Evolutionary conservation across 768 basidiomycete species (phyloP).

Genomic region (Termitomyces titanicus): DNA sequence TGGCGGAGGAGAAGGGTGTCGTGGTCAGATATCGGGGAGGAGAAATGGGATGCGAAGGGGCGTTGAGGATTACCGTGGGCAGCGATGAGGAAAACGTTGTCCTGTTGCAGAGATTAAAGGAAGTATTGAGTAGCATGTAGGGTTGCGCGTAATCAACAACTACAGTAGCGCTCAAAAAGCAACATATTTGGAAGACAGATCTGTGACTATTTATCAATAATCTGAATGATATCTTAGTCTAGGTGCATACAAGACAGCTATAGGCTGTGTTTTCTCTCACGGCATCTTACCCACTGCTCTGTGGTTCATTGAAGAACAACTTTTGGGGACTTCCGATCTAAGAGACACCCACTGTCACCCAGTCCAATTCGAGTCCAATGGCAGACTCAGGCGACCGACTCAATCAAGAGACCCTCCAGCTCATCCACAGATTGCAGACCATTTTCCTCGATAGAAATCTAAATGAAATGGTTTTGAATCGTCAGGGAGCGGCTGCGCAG

Average conservation of each 20-base stretch:
- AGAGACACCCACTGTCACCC: too few relatives aligned
- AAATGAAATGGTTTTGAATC: not conserved
- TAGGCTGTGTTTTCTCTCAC: too few relatives aligned
- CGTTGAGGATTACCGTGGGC: conserved; percentile 88
- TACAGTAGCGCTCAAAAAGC: too few relatives aligned
- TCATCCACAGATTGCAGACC: not conserved
- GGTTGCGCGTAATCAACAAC: too few relatives aligned
- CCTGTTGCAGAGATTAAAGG: conserved; percentile 51
- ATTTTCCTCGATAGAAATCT: not conserved
- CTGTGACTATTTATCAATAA: too few relatives aligned
- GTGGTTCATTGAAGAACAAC: too few relatives aligned
- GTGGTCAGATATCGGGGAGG: conserved; percentile 89
- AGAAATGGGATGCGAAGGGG: conserved; percentile 84
- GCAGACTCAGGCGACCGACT: not conserved
- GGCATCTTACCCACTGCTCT: too few relatives aligned
- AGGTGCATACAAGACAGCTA: too few relatives aligned
- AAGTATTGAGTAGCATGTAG: too few relatives aligned
- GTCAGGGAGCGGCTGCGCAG: not conserved
- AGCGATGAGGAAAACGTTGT: conserved; percentile 72
- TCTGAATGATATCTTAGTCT: too few relatives aligned
- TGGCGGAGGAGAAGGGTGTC: conserved; percentile 83
- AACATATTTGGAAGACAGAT: too few relatives aligned
- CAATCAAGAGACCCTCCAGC: not conserved
- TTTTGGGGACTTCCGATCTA: too few relatives aligned
- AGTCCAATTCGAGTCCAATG: not conserved